Evolutionary conservation across 2,329 filamentous ascomycete species (phyloP).

Genomic region (Penicillium corylophilum): DNA sequence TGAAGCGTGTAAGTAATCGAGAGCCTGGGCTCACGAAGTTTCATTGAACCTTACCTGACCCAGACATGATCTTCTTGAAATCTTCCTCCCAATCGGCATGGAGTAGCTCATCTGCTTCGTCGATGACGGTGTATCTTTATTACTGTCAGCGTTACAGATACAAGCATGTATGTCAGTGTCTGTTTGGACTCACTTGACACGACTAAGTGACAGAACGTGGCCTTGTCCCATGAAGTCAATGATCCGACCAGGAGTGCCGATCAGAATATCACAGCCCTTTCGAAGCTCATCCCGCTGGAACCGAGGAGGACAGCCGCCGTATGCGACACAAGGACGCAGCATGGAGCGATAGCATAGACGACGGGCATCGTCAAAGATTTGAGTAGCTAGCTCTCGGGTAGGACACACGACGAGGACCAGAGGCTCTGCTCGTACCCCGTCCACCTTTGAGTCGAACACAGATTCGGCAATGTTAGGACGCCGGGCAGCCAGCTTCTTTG

Average conservation of each 20-base stretch:
- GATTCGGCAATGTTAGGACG: conserved; percentile 60
- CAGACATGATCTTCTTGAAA: conserved; percentile 72
- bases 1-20: conserved; percentile 21
- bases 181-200: conserved; percentile 62
- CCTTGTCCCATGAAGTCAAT: conserved; percentile 77
- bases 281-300: conserved; percentile 71
- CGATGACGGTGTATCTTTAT: conserved; percentile 67
- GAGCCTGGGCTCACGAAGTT: not conserved
- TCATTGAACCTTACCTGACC: conserved; percentile 64
- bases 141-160: not conserved
- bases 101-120: conserved; percentile 94
- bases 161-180: not conserved
- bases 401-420: conserved; percentile 82
- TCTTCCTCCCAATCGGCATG: conserved; percentile 74
- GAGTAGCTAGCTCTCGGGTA: conserved; percentile 84
- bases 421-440: conserved; percentile 73
- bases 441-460: conserved; percentile 52
- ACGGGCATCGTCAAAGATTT: conserved; percentile 92
- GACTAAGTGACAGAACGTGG: conserved; percentile 66
- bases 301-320: conserved; percentile 74
- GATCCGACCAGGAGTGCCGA: conserved; percentile 84
- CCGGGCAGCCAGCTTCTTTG: conserved; percentile 77
- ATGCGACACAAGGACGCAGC: conserved; percentile 86
- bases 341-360: conserved; percentile 93
- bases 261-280: conserved; percentile 84